Conservation (phyloP, 495 filamentous ascomycete species). For the Monascus purpureus region DNA sequence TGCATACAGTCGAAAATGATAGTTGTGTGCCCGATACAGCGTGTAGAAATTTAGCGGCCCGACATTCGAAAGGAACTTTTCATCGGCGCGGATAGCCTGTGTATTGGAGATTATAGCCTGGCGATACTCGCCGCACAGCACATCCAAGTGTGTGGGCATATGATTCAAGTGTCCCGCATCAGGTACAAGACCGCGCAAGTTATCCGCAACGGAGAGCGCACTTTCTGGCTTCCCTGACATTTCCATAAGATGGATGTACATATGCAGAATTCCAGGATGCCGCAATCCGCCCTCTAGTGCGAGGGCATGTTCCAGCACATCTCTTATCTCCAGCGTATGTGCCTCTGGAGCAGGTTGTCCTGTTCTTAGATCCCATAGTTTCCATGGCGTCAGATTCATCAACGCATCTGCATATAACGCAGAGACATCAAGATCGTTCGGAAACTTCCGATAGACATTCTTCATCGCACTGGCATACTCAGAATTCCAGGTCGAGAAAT, state of each 20-base stretch:
- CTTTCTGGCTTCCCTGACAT: slow-evolving; percentile 50
- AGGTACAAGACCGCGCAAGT: slow-evolving; percentile 46
- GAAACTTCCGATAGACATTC: slow-evolving; percentile 36
- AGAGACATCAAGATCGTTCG: slow-evolving; percentile 45
- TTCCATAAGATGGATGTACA: slow-evolving; percentile 64
- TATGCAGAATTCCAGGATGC: slow-evolving; percentile 52
- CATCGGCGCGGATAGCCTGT: slow-evolving; percentile 47
- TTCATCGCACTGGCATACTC: slow-evolving; percentile 49
- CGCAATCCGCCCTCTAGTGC: slow-evolving; percentile 19
- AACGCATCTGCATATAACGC: slow-evolving; percentile 49
- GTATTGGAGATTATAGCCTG: slow-evolving; percentile 46
- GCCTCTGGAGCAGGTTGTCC: slow-evolving; percentile 40
- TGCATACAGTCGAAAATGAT: slow-evolving; percentile 55
- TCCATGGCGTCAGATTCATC: slow-evolving; percentile 59
- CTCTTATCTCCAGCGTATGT: slow-evolving; percentile 42
- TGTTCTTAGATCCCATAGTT: slow-evolving; percentile 46
- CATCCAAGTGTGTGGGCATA: slow-evolving; percentile 58
- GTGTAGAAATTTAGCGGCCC: slow-evolving; percentile 50
- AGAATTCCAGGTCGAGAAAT: slow-evolving; percentile 39
- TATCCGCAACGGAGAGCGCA: slow-evolving; percentile 41
- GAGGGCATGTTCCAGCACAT: slow-evolving; percentile 39
- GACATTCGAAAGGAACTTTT: slow-evolving; percentile 38
- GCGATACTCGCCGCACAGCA: slow-evolving; percentile 53
- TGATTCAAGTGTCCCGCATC: slow-evolving; percentile 59
- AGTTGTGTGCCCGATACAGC: slow-evolving; percentile 51